Conservation (phyloP, 352 stramenopile species). For the Phytophthora constricta region DNA sequence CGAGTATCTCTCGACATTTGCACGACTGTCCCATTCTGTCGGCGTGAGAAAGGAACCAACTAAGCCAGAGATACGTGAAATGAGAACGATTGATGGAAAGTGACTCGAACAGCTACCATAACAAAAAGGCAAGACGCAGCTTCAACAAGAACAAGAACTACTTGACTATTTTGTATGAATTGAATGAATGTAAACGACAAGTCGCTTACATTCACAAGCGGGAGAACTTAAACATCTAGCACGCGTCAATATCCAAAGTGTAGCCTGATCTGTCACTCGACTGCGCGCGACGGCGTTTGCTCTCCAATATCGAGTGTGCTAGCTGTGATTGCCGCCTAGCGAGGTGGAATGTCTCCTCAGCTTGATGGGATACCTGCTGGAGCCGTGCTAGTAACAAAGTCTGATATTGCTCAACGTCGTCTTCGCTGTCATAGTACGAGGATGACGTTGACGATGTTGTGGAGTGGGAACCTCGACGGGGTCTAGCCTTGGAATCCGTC, state of each 20-base stretch:
- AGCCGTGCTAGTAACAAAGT: slow-evolving; percentile 33
- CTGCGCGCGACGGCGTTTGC: slow-evolving; percentile 12
- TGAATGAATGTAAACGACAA: too few relatives aligned
- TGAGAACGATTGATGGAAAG: background rate
- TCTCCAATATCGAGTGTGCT: slow-evolving; percentile 23
- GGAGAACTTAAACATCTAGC: background rate
- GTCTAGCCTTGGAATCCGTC: background rate
- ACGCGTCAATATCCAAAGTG: background rate
- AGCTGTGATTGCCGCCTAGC: slow-evolving; percentile 36
- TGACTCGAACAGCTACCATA: background rate
- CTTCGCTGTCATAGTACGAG: slow-evolving; percentile 13
- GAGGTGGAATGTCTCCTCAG: slow-evolving; percentile 39
- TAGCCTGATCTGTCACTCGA: slow-evolving; percentile 1
- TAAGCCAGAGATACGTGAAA: background rate
- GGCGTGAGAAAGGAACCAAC: background rate
- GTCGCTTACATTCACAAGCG: too few relatives aligned
- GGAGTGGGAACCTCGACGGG: slow-evolving; percentile 23
- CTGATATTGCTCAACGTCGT: slow-evolving; percentile 21
- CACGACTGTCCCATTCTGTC: slow-evolving; percentile 3
- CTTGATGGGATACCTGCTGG: slow-evolving; percentile 29
- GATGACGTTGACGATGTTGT: slow-evolving; percentile 21
- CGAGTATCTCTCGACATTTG: too few relatives aligned
- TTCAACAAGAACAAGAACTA: background rate
- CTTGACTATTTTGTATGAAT: background rate
- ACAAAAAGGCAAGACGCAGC: too few relatives aligned